Evolutionary conservation across 257 asterid genomes (phyloP).

Genomic region (Solanum tarapatanum): DNA sequence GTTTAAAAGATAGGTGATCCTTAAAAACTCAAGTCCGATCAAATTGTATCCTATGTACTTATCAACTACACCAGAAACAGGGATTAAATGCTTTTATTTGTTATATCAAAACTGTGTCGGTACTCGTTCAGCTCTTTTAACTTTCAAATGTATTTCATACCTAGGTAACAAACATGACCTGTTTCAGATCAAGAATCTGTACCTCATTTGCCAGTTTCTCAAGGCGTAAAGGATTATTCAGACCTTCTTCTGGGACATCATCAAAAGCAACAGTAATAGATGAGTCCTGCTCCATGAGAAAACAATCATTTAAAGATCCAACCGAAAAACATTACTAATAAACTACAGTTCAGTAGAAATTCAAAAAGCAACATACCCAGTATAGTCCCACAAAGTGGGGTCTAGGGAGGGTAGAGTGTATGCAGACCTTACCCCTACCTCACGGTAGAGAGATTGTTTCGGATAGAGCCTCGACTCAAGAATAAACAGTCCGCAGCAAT

Average conservation of each 20-base stretch:
- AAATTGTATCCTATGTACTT: not conserved
- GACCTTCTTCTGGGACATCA: slow-evolving; percentile 93
- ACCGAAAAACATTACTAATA: not conserved
- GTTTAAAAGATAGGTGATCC: not conserved
- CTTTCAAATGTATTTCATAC: not conserved
- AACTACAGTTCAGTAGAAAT: not conserved
- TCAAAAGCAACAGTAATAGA: slow-evolving; percentile 88
- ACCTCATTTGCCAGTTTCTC: slow-evolving; percentile 97
- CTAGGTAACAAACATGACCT: not conserved
- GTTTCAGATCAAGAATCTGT: slow-evolving; percentile 1
- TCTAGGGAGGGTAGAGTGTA: not conserved
- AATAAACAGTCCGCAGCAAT: not conserved
- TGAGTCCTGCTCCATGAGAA: slow-evolving; percentile 57
- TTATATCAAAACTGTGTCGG: not conserved
- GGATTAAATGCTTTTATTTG: not conserved
- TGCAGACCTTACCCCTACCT: not conserved
- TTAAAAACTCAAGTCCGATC: not conserved
- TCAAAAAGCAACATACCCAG: not conserved
- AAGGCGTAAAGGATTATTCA: slow-evolving; percentile 79
- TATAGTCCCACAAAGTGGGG: not conserved
- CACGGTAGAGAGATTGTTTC: not conserved
- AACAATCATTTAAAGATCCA: slow-evolving; percentile 2
- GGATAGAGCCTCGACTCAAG: not conserved
- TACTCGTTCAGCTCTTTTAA: not conserved
- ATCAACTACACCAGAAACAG: not conserved